These are phyloP conservation scores for Phytophthora foliorum DNA, from an alignment of 352 stramenopile species.

Conservation along the genomic window DNA sequence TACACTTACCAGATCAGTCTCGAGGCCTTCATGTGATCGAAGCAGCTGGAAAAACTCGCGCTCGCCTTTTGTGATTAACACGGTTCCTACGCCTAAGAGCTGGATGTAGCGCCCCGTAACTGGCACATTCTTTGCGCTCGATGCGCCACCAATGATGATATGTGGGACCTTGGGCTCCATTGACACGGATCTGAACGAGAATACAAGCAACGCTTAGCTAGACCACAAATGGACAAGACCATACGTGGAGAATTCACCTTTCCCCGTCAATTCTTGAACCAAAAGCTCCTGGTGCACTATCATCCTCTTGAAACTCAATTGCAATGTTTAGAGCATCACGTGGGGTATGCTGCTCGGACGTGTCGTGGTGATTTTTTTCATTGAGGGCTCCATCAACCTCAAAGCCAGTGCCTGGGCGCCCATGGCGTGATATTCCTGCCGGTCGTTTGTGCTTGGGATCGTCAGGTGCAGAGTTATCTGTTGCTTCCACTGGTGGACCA, in stretches of 20 bases:
- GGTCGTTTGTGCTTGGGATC: conserved; percentile 18
- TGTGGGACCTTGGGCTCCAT: conserved; percentile 67
- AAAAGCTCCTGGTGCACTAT: not conserved
- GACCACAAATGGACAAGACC: not conserved
- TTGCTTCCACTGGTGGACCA: conserved; percentile 27
- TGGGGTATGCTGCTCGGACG: conserved; percentile 18
- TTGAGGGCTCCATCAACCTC: conserved; percentile 11
- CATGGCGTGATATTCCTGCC: not conserved
- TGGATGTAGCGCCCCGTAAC: conserved; percentile 79
- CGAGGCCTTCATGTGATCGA: conserved; percentile 35
- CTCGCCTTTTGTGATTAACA: conserved; percentile 48
- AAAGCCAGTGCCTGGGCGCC: conserved; percentile 8
- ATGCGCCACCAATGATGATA: conserved; percentile 62
- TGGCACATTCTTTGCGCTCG: conserved; percentile 46
- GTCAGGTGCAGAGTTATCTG: conserved; percentile 9
- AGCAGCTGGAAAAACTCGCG: conserved; percentile 49
- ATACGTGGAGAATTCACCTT: conserved; percentile 15
- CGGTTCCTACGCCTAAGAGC: conserved; percentile 68
- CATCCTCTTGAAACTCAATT: conserved; percentile 59
- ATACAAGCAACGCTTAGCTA: conserved; percentile 5
- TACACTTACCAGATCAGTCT: conserved; percentile 62
- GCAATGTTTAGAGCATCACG: conserved; percentile 33
- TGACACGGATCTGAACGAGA: conserved; percentile 28
- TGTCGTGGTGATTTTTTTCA: conserved; percentile 21
- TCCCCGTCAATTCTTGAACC: conserved; percentile 13